These are phyloP conservation scores for Decorospora gaudefroyi DNA, from an alignment of 2,329 filamentous ascomycete genomes.

Conservation along the genomic window DNA sequence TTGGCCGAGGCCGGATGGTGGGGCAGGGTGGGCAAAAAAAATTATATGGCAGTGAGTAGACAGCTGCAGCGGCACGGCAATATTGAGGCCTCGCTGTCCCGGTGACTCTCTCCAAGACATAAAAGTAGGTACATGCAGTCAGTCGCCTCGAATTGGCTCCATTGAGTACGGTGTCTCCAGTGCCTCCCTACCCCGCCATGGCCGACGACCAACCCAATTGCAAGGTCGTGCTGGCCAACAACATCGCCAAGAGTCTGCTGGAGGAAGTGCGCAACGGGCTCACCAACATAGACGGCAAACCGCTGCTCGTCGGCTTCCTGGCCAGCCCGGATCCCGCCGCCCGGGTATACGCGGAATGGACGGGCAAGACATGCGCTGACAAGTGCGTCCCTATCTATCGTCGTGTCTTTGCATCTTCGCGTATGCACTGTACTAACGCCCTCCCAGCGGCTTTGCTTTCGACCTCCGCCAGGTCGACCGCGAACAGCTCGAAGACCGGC, in stretches of 20 bases:
- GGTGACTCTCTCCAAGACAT: not conserved
- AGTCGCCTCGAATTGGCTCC: too few relatives aligned
- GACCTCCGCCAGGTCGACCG: constrained; percentile 81
- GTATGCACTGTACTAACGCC: constrained; percentile 7
- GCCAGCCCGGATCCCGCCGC: constrained; percentile 91
- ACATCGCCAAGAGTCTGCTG: constrained; percentile 81
- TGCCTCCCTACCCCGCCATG: constrained; percentile 43
- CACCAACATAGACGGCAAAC: constrained; percentile 70
- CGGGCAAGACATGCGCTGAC: constrained; percentile 91
- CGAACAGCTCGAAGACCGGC: constrained; percentile 85
- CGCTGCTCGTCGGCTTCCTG: constrained; percentile 86
- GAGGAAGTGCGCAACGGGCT: constrained; percentile 77
- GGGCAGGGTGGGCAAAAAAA: constrained; percentile 22
- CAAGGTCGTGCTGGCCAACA: constrained; percentile 89
- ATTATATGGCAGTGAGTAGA: constrained; percentile 5
- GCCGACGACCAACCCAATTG: constrained; percentile 61
- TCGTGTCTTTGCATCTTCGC: too few relatives aligned
- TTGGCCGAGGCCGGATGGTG: constrained; percentile 29
- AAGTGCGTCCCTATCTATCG: constrained; percentile 77
- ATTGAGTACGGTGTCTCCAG: too few relatives aligned
- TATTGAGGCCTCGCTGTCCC: not conserved
- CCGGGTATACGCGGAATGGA: constrained; percentile 94
- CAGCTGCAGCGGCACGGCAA: too few relatives aligned
- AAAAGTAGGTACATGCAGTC: not conserved
- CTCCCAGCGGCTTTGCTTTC: constrained; percentile 82